phyloP scores from a whole-genome alignment of 345 rosid genomes.

The Eucalyptus erythrocorys region DNA sequence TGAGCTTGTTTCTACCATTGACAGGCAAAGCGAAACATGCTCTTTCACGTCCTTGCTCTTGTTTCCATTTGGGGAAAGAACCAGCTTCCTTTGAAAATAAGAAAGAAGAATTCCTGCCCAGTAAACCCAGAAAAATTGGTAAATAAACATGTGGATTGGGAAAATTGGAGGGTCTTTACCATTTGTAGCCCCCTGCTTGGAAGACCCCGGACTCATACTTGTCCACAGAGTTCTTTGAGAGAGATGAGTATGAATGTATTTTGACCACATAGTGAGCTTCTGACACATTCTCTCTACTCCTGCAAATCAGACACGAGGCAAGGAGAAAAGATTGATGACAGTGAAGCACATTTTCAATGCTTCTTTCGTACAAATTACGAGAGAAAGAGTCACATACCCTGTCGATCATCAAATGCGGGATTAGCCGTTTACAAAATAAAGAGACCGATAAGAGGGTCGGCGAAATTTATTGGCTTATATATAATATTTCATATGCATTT shows the following conservation, averaged over 20 bases:
- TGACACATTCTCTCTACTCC: conserved; percentile 15
- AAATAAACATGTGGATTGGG: neutral
- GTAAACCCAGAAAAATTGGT: too few species aligned
- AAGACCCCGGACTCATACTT: conserved; percentile 52
- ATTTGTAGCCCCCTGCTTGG: conserved; percentile 62
- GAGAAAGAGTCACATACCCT: neutral
- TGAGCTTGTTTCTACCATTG: too few species aligned
- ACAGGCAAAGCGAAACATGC: too few species aligned
- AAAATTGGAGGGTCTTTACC: conserved; percentile 13
- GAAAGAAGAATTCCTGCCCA: neutral
- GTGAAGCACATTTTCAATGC: neutral
- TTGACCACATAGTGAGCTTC: conserved; percentile 36
- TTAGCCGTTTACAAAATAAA: conserved; percentile 1
- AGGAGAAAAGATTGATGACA: neutral
- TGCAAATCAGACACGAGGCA: neutral
- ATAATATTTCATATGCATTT: too few species aligned
- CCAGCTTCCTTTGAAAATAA: conserved; percentile 13
- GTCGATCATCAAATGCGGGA: neutral
- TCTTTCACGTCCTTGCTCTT: too few species aligned
- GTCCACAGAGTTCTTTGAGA: conserved; percentile 19
- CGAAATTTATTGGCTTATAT: neutral
- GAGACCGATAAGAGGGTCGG: neutral
- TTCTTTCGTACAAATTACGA: too few species aligned
- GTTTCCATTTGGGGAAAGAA: too few species aligned
- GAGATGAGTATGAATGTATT: conserved; percentile 39